Evolutionary conservation across 805 yeast genomes (phyloP).

Genomic region (Candida schatavii): DNA sequence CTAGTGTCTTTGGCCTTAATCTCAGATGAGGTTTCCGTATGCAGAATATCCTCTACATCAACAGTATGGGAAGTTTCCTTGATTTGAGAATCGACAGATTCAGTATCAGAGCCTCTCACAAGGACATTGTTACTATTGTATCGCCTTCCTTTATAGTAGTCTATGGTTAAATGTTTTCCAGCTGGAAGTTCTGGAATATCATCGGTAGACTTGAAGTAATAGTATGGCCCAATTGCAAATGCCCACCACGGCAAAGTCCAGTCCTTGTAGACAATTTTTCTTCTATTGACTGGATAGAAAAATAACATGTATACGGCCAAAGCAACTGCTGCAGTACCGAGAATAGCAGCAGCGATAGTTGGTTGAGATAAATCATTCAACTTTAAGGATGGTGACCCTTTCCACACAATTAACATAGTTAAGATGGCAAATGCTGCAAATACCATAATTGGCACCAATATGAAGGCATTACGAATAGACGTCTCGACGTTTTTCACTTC

Average conservation of each 20-base stretch:
- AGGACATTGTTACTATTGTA: conserved; percentile 10
- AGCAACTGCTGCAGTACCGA: conserved; percentile 66
- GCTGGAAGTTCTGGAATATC: conserved; percentile 66
- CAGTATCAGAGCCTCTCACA: conserved; percentile 15
- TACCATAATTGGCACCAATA: conserved; percentile 59
- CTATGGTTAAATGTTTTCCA: conserved; percentile 53
- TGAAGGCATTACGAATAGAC: conserved; percentile 53
- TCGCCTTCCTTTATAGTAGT: conserved; percentile 65
- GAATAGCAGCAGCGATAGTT: conserved; percentile 55
- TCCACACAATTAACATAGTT: conserved; percentile 78
- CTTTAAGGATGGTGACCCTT: conserved; percentile 70
- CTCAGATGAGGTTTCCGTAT: background rate
- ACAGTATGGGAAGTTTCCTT: conserved; percentile 3
- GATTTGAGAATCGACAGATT: conserved; percentile 13
- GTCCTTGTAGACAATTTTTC: conserved; percentile 60
- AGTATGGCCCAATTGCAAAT: conserved; percentile 53
- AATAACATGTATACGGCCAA: conserved; percentile 48
- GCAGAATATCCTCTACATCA: conserved; percentile 5
- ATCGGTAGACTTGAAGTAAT: conserved; percentile 52
- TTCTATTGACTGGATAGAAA: conserved; percentile 58
- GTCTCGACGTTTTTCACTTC: conserved; percentile 47
- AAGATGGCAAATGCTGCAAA: conserved; percentile 58
- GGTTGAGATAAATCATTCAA: conserved; percentile 51
- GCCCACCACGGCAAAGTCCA: conserved; percentile 65
- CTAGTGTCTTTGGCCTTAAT: conserved; percentile 11